Evolutionary conservation across 2,329 filamentous ascomycete species (phyloP), one percentile per base, ranked within the genome.

Genomic region (Juglanconis sp.): DNA sequence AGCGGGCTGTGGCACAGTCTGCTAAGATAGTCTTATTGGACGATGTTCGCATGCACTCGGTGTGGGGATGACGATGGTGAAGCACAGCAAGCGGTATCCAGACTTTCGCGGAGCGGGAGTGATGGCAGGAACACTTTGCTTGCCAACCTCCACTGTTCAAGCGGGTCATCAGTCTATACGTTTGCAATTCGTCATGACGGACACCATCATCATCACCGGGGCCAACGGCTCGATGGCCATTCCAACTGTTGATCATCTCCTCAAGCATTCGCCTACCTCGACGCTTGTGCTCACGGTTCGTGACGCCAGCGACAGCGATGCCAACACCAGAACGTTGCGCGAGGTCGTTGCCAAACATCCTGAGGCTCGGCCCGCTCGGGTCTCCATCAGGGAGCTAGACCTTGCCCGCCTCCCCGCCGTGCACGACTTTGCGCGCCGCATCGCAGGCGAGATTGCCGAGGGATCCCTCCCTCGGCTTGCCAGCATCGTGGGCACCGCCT

Each of bases 401-500:
- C 69, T 77, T 3, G 68, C 68, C 7, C 63, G 64, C 10, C 69
- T 77, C 7, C 54, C 66, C n/a, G 66, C 64, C 4, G 75, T 77
- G 1, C 67, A 73, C 24, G 64, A 65, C 1, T 78, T 77, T 49
- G 70, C 74, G 9, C 50, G 31, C 31, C 57, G 59, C 1, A 62
- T 75, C 51, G 64, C 69, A 3, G 36, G 63, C 0, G 69, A 71
- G 36, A 66, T 78, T 8, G n/a, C 57, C 1, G 57, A 66, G 4
- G 65, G 66, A 30, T 67, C 67, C 36, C 59, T 74, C 3, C 72
- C 73, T 0, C 71, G 65, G 2, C 65, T 78, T 31, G 61, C 61
- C 15, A 67, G 68, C n/a, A 72, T 79, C 24, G 64, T 78, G 31
- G 76, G 73, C 63, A 78, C 77, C 60, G 76, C 76, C 7, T 73